Conservation (phyloP, 2,329 filamentous ascomycete species). For the Penicillium sp. region DNA sequence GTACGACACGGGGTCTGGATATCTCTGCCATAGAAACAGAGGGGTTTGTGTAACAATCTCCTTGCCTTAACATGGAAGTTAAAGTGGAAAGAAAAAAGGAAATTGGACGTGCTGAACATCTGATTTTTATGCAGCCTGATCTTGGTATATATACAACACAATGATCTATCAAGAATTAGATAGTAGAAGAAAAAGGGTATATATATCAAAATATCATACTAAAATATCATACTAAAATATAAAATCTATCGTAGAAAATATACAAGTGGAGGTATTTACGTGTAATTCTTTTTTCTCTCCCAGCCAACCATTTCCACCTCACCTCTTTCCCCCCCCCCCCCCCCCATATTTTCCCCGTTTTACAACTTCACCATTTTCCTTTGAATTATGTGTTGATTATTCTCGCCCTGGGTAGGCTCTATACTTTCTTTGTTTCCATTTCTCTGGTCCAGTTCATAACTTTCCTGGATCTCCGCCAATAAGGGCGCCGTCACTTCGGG, state of each 20-base stretch:
- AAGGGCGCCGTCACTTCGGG: constrained; percentile 23
- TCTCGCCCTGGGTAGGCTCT: constrained; percentile 3
- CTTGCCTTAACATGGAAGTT: background rate
- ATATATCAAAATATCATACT: too few relatives aligned
- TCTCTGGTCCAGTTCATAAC: constrained; percentile 19
- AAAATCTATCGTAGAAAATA: background rate
- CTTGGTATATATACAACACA: background rate
- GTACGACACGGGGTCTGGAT: too few relatives aligned
- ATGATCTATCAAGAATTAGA: too few relatives aligned
- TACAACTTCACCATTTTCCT: constrained; percentile 5
- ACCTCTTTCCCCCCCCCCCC: background rate
- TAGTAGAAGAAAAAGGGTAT: too few relatives aligned
- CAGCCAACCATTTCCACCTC: constrained; percentile 7
- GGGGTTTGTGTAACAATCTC: background rate
- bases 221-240: too few relatives aligned
- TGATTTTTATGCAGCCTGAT: constrained; percentile 10
- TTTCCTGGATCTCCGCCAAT: constrained; percentile 19
- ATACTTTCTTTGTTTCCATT: constrained; percentile 7
- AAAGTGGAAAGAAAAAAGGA: background rate
- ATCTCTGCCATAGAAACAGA: too few relatives aligned
- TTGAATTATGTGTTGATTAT: constrained; percentile 19
- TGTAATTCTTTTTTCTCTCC: constrained; percentile 10
- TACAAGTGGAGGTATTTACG: background rate
- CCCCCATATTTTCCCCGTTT: constrained; percentile 10
- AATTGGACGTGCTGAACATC: too few relatives aligned